phyloP scores from a whole-genome alignment of 2,329 filamentous ascomycete species.

The Drechslerella coelobrocha region DNA sequence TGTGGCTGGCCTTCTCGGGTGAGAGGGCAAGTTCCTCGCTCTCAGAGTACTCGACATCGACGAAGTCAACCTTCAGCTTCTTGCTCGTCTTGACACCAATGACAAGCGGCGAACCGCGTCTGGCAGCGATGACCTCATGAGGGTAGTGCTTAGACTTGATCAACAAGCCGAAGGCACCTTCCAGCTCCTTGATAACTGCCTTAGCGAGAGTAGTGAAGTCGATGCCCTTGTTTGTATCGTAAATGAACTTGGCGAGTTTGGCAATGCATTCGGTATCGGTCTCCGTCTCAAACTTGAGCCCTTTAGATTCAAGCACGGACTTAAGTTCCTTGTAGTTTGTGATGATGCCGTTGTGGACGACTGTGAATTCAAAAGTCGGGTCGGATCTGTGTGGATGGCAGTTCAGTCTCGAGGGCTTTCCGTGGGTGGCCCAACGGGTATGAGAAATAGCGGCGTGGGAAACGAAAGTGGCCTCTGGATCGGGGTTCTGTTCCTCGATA shows the following conservation, averaged over 20 bases:
- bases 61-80: constrained; percentile 99
- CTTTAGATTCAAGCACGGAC: constrained; percentile 89
- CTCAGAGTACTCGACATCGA: constrained; percentile 96
- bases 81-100: constrained; percentile 95
- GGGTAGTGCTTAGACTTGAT: constrained; percentile 99
- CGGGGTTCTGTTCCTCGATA: constrained; percentile 80
- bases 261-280: constrained; percentile 99
- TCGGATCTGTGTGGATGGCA: constrained; percentile 96
- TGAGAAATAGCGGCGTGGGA: constrained; percentile 98
- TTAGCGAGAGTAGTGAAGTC: constrained; percentile 97
- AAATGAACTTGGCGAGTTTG: constrained; percentile 97
- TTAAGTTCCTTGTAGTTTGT: constrained; percentile 99
- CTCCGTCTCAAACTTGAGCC: constrained; percentile 98
- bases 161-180: constrained; percentile 95
- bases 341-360: constrained; percentile 99
- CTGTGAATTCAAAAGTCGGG: constrained; percentile 90
- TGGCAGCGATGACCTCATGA: constrained; percentile 94
- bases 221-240: constrained; percentile 90
- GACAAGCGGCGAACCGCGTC: constrained; percentile 96
- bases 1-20: constrained; percentile 93
- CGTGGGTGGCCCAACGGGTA: constrained; percentile 98
- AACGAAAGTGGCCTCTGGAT: constrained; percentile 92
- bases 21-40: constrained; percentile 74
- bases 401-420: constrained; percentile 88
- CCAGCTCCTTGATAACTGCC: constrained; percentile 96